Conservation (phyloP, 495 filamentous ascomycete genomes). For the Penicillium egyptiacum region DNA sequence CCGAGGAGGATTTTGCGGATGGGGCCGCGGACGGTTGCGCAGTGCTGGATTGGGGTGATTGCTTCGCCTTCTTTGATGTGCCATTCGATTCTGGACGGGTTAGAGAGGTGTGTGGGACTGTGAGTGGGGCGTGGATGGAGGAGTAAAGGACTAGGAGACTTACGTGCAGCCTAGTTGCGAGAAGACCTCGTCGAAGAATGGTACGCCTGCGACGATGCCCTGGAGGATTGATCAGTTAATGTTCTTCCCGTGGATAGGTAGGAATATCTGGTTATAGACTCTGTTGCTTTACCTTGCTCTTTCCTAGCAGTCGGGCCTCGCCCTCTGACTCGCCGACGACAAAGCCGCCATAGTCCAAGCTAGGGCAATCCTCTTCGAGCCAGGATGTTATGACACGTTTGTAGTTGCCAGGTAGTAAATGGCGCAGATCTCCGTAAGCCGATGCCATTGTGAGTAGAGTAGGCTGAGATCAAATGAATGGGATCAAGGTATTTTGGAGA, state of each 20-base stretch:
- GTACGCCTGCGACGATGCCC: slow-evolving; percentile 87
- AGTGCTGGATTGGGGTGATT: slow-evolving; percentile 56
- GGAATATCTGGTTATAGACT: neutral
- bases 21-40: slow-evolving; percentile 84
- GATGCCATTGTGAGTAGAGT: slow-evolving; percentile 49
- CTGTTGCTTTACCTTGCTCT: slow-evolving; percentile 57
- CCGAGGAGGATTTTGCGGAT: slow-evolving; percentile 84
- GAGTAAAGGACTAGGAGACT: slow-evolving; percentile 16
- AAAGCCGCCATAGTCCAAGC: slow-evolving; percentile 95
- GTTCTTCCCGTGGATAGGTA: neutral
- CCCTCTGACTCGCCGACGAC: slow-evolving; percentile 80
- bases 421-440: slow-evolving; percentile 69
- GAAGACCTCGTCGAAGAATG: slow-evolving; percentile 96
- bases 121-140: neutral
- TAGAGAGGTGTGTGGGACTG: neutral
- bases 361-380: slow-evolving; percentile 94
- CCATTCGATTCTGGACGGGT: slow-evolving; percentile 70
- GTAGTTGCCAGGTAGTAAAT: slow-evolving; percentile 82
- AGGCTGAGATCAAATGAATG: neutral
- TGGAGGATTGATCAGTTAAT: slow-evolving; percentile 15
- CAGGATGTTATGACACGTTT: slow-evolving; percentile 77
- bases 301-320: slow-evolving; percentile 84
- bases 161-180: slow-evolving; percentile 80
- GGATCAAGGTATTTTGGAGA: neutral
- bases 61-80: slow-evolving; percentile 71